These are phyloP conservation scores for Hanseniaspora occidentalis DNA, from an alignment of 805 yeast species.

Conservation along the genomic window DNA sequence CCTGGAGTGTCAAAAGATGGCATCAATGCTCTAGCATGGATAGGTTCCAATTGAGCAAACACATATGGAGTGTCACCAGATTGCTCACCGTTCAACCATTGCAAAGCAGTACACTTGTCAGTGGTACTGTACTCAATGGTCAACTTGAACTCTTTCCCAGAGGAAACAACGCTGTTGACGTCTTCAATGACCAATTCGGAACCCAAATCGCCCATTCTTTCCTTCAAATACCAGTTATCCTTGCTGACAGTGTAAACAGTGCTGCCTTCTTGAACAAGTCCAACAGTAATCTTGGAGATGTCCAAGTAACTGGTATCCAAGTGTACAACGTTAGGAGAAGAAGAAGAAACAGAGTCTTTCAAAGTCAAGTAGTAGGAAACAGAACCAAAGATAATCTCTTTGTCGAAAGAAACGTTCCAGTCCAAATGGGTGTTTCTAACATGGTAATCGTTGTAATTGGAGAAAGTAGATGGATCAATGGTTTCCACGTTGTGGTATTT, in stretches of 20 bases:
- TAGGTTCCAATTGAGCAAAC: conserved; percentile 86
- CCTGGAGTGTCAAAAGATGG: conserved; percentile 91
- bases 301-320: conserved; percentile 60
- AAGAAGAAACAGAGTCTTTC: conserved; percentile 14
- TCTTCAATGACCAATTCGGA: conserved; percentile 33
- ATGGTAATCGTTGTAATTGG: conserved; percentile 46
- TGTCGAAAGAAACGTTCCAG: conserved; percentile 43
- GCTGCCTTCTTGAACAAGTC: conserved; percentile 23
- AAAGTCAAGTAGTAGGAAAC: conserved; percentile 35
- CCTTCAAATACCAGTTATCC: conserved; percentile 24
- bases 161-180: conserved; percentile 1
- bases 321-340: conserved; percentile 32
- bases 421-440: conserved; percentile 40
- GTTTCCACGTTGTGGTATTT: conserved; percentile 4
- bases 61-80: conserved; percentile 59
- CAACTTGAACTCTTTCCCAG: conserved; percentile 16
- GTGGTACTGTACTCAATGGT: conserved; percentile 57
- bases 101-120: conserved; percentile 66
- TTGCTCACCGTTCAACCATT: conserved; percentile 65
- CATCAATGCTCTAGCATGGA: conserved; percentile 76
- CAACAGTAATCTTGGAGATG: conserved; percentile 32
- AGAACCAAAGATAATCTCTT: conserved; percentile 39
- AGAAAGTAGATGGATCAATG: conserved; percentile 63
- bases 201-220: conserved; percentile 45
- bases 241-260: conserved; percentile 10